Base-by-base conservation (phyloP, 495 filamentous ascomycete genomes). In the Lepraria neglecta region DNA sequence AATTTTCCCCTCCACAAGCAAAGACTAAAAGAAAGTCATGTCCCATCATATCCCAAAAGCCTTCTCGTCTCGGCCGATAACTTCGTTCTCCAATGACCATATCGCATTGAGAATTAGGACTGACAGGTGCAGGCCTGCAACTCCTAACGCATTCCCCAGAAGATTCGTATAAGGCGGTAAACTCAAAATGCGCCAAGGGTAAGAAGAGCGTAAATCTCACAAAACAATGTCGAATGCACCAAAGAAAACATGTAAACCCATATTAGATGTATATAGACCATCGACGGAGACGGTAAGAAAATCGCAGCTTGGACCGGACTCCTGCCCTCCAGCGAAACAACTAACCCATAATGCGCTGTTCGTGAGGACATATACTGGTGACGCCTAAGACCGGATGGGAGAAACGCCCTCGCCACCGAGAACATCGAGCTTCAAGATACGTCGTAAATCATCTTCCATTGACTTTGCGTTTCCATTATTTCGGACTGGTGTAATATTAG, bases 391-490 rank as follows among this genome's bases (percentile, higher is more conserved):
- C 42, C 68, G 66, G 56, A 78, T 60, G 45, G 67, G 53, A 42
- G 66, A 52, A 40, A 70, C 64, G 44, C 55, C 56, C 33, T 63
- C 63, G 55, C 61, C 65, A 27, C 40, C 24, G 43, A 66, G 44
- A 30, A 69, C 70, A 64, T 77, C 73, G 61, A 83, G 67, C 61
- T 82, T 81, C 70, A 83, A 65, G 44, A 82, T 77, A 21, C 78
- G 71, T n/a, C 78, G 76, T 46, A 83, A 64, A 70, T 82, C 77
- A 67, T 81, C 77, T 68, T 82, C 80, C 62, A 83, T 79, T 44
- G 75, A 70, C 66, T 78, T 76, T 5, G 52, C 38, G n/a, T 51
- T 56, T 30, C n/a, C 43, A 33, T 50, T 38, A 15, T 46, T 28
- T 12, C 47, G 21, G n/a, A 45, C 46, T n/a, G 54, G 58, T 1